Evolutionary conservation across 139 green algal genomes (phyloP), one percentile per base, ranked within the genome.

Genomic region (Zygnema circumcarinatum): DNA sequence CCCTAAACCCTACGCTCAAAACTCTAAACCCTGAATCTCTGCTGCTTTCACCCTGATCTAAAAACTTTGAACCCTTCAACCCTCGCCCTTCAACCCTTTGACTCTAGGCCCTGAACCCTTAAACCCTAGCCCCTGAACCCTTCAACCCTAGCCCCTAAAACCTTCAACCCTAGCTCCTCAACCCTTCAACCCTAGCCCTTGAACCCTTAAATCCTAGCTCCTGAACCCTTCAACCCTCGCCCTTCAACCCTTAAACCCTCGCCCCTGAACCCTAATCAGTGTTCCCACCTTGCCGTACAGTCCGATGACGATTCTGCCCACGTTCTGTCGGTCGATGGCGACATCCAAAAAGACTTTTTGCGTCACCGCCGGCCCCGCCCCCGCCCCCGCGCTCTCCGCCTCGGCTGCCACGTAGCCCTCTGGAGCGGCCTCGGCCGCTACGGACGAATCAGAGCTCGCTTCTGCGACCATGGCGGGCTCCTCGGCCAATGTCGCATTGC

Each of bases 291-390:
- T 35, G 2, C 87, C 87, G 68, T 80, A 92, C 16, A 92, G 56
- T 42, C 74, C 84, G 1, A 92, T 41, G 2, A 88, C 72, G 32
- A 92, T 69, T 16, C 76, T 33, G 1, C 88, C 88, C 38, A 47
- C 39, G 22, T 68, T 62, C 75, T 42, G 36, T 11, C 52, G 32
- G 39, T 92, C 88, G 52, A 92, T 40, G 22, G 84, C 73, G 36
- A 92, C 31, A 22, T 92, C 88, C 29, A 92, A 87, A 67, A 84
- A 92, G 21, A 88, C 87, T 38, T 90, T 86, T 21, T n/a, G n/a
- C 31, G 80, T 86, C 25, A 86, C 80, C 29, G 29, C 42, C 29
- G 80, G 80, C 1, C 33, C 74, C 31, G 74, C 74, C 31, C 39
- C 74, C 29, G 74, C 33, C 35, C 33, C 74, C 31, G 32, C 74